Evolutionary conservation across 2,329 filamentous ascomycete species (phyloP), one percentile per base, ranked within the genome.

Genomic region (Diplodia mutila): DNA sequence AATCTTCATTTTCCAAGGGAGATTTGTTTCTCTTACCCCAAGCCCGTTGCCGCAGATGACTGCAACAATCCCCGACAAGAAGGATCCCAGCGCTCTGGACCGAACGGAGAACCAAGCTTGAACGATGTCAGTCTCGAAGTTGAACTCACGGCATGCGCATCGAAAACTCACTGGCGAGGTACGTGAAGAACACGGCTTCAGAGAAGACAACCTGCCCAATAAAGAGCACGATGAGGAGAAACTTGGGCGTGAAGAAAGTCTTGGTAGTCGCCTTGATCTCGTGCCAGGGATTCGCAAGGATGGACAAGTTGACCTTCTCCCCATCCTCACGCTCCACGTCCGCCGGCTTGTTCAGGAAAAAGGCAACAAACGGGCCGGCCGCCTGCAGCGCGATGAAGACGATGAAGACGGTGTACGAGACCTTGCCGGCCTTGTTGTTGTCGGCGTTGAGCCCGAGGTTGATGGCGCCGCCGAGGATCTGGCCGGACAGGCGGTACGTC

Each of bases 171-270:
- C 82, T 70, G 9, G 83, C 82, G 8, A 89, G 80, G 67, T 89
- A 93, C 0, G 90, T 92, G 75, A 89, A 91, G 76, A 89, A 91
- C 0, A 92, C 89, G 0, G 90, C 87, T 75, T 92, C 90, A 0
- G 88, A 80, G 73, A 90, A 93, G 0, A 91, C 90, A 0, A 88
- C 88, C 70, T 92, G 89, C 0, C 88, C 88, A 46, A 93, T 91
- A 70, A 90, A 87, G 0, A 89, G 83, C 2, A 91, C 76, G 1
- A 91, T 82, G 0, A 91, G 80, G 0, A 91, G 80, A 67, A 91
- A 91, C 32, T 85, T 84, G 48, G 82, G 86, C 1, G 81, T 86
- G 37, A 89, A 78, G 70, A 92, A 90, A 0, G 88, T 78, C 66
- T 81, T 85, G 0, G 82, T 80, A 0, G 86, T 91, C 1, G 82